Evolutionary conservation across 306 rosid species (phyloP).

Genomic region (Cucumis melo): DNA sequence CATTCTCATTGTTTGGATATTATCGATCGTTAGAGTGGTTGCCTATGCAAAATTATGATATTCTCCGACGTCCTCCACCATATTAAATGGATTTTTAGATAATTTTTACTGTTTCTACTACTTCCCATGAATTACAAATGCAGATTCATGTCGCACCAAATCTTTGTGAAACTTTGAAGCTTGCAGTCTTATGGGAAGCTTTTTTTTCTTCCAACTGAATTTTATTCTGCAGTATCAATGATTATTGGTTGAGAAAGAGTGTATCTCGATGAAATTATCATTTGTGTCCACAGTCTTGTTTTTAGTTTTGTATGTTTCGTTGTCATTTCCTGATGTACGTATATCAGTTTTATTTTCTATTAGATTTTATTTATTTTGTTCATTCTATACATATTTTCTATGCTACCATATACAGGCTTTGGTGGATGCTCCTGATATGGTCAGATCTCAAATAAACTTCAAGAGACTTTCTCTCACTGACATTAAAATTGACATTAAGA

Average conservation of each 20-base stretch:
- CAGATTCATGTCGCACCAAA: background rate
- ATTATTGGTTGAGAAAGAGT: background rate
- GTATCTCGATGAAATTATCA: background rate
- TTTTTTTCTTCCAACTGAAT: background rate
- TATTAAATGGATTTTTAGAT: background rate
- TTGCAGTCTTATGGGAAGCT: background rate
- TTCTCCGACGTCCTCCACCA: background rate
- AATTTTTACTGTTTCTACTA: background rate
- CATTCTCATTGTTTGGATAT: background rate
- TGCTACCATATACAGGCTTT: constrained; percentile 18
- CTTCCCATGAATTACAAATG: background rate
- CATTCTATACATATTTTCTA: background rate
- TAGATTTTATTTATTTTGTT: background rate
- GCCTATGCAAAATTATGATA: background rate
- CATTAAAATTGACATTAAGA: constrained; percentile 31
- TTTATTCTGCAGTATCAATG: background rate
- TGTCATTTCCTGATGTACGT: background rate
- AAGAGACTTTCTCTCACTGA: constrained; percentile 42
- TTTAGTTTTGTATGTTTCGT: background rate
- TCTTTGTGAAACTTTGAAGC: background rate
- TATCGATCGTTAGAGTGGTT: background rate
- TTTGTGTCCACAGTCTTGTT: background rate
- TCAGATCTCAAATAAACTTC: constrained; percentile 37
- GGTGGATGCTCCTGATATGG: constrained; percentile 42
- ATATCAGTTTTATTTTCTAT: background rate